These are phyloP conservation scores for Trypanosoma congolense DNA, from an alignment of 208 protist genomes.

Conservation along the genomic window DNA sequence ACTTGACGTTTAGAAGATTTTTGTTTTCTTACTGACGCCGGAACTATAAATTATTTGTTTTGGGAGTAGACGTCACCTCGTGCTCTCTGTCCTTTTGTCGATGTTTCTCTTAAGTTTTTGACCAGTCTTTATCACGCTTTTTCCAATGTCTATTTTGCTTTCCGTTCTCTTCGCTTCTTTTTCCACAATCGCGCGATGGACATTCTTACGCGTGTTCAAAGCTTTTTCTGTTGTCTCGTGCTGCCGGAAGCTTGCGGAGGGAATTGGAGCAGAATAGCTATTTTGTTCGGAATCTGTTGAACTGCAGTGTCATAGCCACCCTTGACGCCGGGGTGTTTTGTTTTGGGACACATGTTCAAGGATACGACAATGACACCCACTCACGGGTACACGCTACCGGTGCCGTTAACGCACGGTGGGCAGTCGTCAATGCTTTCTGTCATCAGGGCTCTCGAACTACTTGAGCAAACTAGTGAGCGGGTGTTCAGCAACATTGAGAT, in stretches of 20 bases:
- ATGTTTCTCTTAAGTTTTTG: no score
- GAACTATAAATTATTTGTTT: no score
- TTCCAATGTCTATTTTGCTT: conserved; percentile 8
- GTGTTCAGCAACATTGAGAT: conserved; percentile 29
- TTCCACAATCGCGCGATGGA: background rate
- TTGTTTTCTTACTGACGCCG: no score
- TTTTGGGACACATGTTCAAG: conserved; percentile 14
- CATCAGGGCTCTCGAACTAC: conserved; percentile 18
- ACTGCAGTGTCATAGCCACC: background rate
- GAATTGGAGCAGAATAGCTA: background rate
- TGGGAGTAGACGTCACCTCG: no score
- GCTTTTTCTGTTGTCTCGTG: background rate
- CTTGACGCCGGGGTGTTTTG: no score
- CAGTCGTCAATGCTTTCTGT: conserved; percentile 18
- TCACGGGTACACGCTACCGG: conserved; percentile 20
- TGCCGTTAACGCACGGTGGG: conserved; percentile 25
- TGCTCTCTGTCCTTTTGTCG: no score
- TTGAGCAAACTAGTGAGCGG: conserved; percentile 16
- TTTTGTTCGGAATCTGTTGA: no score
- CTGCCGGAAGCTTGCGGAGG: background rate
- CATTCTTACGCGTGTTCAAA: background rate
- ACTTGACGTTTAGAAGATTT: background rate
- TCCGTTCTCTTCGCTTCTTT: conserved; percentile 14
- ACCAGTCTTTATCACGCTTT: no score
- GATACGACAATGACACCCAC: conserved; percentile 8